A percentile compares a stretch with the other conserved stretches of the same genome.
Conservation (phyloP, 139 green algal species). For the Diplosphaera chodatii region DNA sequence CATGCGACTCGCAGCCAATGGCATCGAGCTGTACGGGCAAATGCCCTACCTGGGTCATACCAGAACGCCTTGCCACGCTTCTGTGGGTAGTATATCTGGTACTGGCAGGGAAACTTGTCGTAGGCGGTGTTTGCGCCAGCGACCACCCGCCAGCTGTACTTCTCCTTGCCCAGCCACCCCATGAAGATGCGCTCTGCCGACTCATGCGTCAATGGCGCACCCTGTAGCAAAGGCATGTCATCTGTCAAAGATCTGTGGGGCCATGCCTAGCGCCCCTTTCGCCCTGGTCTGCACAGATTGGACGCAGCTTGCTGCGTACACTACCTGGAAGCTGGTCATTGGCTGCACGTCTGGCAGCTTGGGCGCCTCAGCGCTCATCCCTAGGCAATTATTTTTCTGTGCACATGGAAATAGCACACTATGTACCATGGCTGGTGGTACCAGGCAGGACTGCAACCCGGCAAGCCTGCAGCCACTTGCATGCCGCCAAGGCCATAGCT, state of each 20-base stretch:
- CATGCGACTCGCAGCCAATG: too few species aligned
- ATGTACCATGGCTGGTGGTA: too few species aligned
- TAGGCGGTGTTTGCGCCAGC: constrained; percentile 37
- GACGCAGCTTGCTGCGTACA: too few species aligned
- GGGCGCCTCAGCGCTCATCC: constrained; percentile 47
- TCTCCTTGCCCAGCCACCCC: constrained; percentile 32
- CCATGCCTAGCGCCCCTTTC: too few species aligned
- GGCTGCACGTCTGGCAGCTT: constrained; percentile 57
- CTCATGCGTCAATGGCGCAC: constrained; percentile 55
- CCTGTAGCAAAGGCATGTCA: neutral
- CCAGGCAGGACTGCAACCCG: too few species aligned
- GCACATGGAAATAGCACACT: too few species aligned
- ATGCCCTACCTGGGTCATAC: constrained; percentile 83
- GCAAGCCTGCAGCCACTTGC: too few species aligned
- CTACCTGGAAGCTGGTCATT: constrained; percentile 57
- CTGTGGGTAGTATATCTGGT: constrained; percentile 74
- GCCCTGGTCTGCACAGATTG: too few species aligned
- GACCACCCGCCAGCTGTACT: constrained; percentile 55
- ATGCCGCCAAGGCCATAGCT: too few species aligned
- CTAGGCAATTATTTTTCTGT: constrained; percentile 93
- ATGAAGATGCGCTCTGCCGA: constrained; percentile 74
- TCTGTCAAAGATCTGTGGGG: too few species aligned
- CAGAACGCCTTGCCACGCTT: constrained; percentile 70
- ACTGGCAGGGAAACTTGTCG: constrained; percentile 79
- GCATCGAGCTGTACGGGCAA: too few species aligned